Conservation (phyloP, 768 basidiomycete genomes). For the Lentinula edodes region DNA sequence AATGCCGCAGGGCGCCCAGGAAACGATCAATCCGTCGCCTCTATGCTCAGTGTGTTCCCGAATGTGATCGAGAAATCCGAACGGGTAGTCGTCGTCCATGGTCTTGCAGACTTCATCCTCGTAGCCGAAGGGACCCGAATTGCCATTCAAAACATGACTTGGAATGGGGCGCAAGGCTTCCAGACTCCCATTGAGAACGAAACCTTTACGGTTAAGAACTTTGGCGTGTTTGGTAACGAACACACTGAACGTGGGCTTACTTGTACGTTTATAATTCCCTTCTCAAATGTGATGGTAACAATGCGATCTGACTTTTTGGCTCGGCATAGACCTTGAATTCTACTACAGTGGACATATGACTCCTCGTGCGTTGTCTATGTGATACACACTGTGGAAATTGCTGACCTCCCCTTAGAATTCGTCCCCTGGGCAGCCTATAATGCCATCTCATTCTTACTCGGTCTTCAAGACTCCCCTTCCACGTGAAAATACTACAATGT, state of each 20-base stretch:
- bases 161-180: conserved; percentile 63
- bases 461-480: conserved; percentile 41
- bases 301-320: not conserved
- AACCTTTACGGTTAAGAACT: conserved; percentile 55
- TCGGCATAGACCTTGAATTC: conserved; percentile 45
- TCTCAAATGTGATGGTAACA: not conserved
- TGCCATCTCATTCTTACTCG: conserved; percentile 36
- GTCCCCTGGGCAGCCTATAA: conserved; percentile 44
- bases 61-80: conserved; percentile 67
- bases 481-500: not conserved
- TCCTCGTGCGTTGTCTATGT: conserved; percentile 34
- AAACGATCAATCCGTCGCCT: conserved; percentile 51
- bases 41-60: conserved; percentile 57
- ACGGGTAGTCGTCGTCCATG: conserved; percentile 61
- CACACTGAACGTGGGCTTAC: conserved; percentile 62
- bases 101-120: conserved; percentile 45
- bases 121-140: conserved; percentile 46
- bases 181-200: conserved; percentile 56
- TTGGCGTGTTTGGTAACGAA: conserved; percentile 56
- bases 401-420: conserved; percentile 28
- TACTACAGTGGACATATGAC: conserved; percentile 57
- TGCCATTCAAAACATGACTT: conserved; percentile 48
- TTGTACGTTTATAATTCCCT: conserved; percentile 32
- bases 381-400: conserved; percentile 1
- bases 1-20: conserved; percentile 31